phyloP scores from a whole-genome alignment of 805 yeast species.

The Torulaspora maleeae region DNA sequence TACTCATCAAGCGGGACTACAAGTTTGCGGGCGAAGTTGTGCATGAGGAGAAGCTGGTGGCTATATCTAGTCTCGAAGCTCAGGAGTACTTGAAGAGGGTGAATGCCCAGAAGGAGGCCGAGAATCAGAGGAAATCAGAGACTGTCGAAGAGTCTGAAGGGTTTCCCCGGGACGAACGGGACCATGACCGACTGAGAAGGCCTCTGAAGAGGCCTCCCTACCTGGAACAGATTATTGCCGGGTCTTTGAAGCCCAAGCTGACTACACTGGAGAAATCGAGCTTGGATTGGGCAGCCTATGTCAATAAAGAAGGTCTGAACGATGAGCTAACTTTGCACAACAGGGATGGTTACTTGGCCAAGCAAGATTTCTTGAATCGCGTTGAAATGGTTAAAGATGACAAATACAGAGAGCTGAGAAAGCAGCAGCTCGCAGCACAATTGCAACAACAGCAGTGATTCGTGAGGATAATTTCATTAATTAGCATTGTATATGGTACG shows the following conservation, averaged over 20 bases:
- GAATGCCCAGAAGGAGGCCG: constrained; percentile 31
- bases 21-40: constrained; percentile 85
- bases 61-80: constrained; percentile 77
- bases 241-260: constrained; percentile 68
- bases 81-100: constrained; percentile 66
- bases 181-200: constrained; percentile 36
- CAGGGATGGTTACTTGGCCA: constrained; percentile 86
- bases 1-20: constrained; percentile 71
- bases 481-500: background rate
- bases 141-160: background rate
- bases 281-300: constrained; percentile 92
- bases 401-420: constrained; percentile 38
- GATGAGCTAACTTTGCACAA: constrained; percentile 79
- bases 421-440: constrained; percentile 34
- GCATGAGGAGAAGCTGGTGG: constrained; percentile 75
- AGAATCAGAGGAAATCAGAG: constrained; percentile 13
- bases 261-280: constrained; percentile 90
- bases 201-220: constrained; percentile 71
- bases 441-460: constrained; percentile 16
- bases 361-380: constrained; percentile 80
- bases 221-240: constrained; percentile 67
- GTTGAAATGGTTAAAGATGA: constrained; percentile 49
- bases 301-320: constrained; percentile 75
- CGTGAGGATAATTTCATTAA: background rate
- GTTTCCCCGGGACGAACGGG: background rate